Evolutionary conservation across 495 filamentous ascomycete genomes (phyloP).

Genomic region (Gamarada debralockiae): DNA sequence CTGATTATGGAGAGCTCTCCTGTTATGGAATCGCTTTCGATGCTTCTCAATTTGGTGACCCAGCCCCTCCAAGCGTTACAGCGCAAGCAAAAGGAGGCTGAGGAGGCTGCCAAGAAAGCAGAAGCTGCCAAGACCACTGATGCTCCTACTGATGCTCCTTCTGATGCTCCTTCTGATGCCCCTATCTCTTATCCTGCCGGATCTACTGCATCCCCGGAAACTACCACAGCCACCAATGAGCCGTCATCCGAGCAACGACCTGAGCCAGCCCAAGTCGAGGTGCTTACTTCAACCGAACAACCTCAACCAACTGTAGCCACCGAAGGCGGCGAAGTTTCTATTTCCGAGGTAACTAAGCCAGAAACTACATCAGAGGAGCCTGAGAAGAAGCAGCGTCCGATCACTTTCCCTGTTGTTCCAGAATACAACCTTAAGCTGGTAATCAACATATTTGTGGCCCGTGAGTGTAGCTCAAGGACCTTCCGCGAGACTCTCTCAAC

Average conservation of each 20-base stretch:
- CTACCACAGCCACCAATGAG: conserved; percentile 17
- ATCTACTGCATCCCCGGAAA: conserved; percentile 20
- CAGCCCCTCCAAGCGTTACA: conserved; percentile 78
- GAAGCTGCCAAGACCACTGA: conserved; percentile 53
- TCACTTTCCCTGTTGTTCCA: conserved; percentile 83
- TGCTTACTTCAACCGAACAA: conserved; percentile 7
- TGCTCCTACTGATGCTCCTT: no score
- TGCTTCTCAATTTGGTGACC: conserved; percentile 81
- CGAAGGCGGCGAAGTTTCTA: conserved; percentile 36
- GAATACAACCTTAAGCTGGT: conserved; percentile 88
- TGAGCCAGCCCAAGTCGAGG: conserved; percentile 15
- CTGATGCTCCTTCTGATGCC: no score
- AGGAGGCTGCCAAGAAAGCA: conserved; percentile 44
- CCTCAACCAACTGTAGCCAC: conserved; percentile 9
- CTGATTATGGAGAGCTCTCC: conserved; percentile 91
- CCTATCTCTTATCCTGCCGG: conserved; percentile 18
- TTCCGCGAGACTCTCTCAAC: conserved; percentile 95
- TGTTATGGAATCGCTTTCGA: conserved; percentile 92
- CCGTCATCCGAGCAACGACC: conserved; percentile 9
- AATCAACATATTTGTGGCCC: conserved; percentile 90
- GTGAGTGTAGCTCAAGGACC: conserved; percentile 93
- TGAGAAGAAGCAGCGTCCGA: conserved; percentile 65
- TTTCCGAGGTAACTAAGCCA: conserved; percentile 44
- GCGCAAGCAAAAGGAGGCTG: conserved; percentile 72
- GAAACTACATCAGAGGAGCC: conserved; percentile 19